Evolutionary conservation across 768 basidiomycete species (phyloP).

Genomic region (Hydnomerulius pinastri): DNA sequence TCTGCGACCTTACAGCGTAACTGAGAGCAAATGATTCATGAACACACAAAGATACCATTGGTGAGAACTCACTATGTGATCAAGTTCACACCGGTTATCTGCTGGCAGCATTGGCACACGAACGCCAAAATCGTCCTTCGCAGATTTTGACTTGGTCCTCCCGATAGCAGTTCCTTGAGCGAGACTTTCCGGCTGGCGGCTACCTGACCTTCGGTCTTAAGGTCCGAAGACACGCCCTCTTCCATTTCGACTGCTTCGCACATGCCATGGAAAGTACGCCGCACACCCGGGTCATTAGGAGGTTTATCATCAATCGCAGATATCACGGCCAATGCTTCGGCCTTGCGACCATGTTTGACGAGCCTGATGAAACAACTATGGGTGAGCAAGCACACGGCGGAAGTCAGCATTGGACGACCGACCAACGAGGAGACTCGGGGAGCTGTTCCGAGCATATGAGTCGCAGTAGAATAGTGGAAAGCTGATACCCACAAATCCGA

Average conservation of each 20-base stretch:
- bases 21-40: neutral
- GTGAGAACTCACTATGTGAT: constrained; percentile 57
- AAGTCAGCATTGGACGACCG: constrained; percentile 1
- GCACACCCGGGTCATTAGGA: constrained; percentile 45
- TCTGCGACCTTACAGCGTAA: too few relatives aligned
- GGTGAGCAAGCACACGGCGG: neutral
- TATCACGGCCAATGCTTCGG: constrained; percentile 60
- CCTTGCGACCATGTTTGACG: constrained; percentile 52
- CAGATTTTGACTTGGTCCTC: constrained; percentile 62
- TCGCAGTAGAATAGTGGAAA: neutral
- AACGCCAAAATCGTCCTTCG: constrained; percentile 56
- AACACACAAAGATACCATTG: constrained; percentile 17
- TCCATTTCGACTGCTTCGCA: constrained; percentile 53
- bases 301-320: constrained; percentile 60
- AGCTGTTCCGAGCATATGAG: constrained; percentile 37
- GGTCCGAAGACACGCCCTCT: constrained; percentile 11
- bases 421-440: constrained; percentile 63
- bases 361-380: constrained; percentile 43
- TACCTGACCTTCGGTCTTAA: neutral
- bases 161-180: constrained; percentile 54
- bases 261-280: constrained; percentile 55
- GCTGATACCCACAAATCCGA: constrained; percentile 47
- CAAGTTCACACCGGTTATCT: constrained; percentile 67
- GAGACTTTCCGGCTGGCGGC: constrained; percentile 11
- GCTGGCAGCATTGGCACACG: constrained; percentile 65